These are phyloP conservation scores for Plasmodium gonderi DNA, from an alignment of 169 alveolate species.

Conservation along the genomic window DNA sequence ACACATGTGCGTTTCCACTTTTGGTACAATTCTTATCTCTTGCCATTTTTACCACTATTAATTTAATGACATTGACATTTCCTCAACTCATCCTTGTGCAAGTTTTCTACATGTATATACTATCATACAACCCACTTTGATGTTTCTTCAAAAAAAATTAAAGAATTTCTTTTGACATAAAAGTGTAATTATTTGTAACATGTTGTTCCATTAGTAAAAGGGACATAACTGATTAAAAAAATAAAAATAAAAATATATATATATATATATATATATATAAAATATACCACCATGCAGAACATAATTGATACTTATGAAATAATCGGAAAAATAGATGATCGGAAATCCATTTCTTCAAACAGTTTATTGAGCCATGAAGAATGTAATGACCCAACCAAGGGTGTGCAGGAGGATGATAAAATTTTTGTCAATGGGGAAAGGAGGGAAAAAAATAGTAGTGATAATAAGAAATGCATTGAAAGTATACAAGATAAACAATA, in stretches of 20 bases:
- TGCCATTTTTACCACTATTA: background rate
- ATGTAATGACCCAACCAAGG: background rate
- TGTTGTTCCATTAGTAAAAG: background rate
- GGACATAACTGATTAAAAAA: background rate
- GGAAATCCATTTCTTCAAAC: conserved; percentile 9
- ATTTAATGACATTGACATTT: background rate
- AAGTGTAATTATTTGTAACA: background rate
- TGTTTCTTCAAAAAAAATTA: too few species aligned
- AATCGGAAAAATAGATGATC: conserved; percentile 63
- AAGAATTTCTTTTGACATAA: background rate
- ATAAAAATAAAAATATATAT: background rate
- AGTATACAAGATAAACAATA: background rate
- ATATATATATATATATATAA: too few species aligned
- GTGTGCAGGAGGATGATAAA: background rate
- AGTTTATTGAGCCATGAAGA: conserved; percentile 19
- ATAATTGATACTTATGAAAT: conserved; percentile 61
- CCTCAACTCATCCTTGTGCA: background rate
- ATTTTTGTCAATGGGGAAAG: background rate
- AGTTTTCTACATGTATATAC: too few species aligned
- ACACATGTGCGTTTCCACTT: background rate
- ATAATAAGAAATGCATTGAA: background rate
- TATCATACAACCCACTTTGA: too few species aligned
- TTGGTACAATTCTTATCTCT: background rate
- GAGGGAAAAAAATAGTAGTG: background rate
- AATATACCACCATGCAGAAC: conserved; percentile 17